Percentiles rank a stretch among this genome's conserved stretches.
Conservation (phyloP, 1,139 yeast genomes). For the Starmera stellimalicola region DNA sequence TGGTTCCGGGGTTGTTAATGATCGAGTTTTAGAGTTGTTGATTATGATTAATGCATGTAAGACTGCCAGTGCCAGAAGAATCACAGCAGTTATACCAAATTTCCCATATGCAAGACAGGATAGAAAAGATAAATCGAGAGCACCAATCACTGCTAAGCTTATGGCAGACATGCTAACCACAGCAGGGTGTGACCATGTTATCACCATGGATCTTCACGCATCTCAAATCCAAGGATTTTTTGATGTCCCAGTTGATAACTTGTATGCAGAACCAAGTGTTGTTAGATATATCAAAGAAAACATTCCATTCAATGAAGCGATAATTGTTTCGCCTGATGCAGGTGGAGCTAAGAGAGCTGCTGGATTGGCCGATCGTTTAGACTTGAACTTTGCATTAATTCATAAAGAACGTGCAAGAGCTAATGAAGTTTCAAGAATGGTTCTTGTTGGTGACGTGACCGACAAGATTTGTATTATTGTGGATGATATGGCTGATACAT, state of each 20-base stretch:
- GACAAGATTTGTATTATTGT: conserved; percentile 83
- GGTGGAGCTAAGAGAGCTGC: conserved; percentile 99
- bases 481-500: conserved; percentile 98
- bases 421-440: conserved; percentile 91
- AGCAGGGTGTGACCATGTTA: conserved; percentile 95
- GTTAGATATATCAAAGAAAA: conserved; percentile 78
- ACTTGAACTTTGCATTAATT: conserved; percentile 87
- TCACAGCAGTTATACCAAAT: conserved; percentile 91
- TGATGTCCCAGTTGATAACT: conserved; percentile 90
- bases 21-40: conserved; percentile 75
- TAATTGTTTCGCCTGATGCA: conserved; percentile 94
- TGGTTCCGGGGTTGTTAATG: conserved; percentile 88
- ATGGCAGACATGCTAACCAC: conserved; percentile 93
- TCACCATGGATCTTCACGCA: conserved; percentile 96
- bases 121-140: conserved; percentile 90
- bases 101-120: conserved; percentile 98
- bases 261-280: conserved; percentile 93
- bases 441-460: conserved; percentile 89
- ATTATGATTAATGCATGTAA: conserved; percentile 94
- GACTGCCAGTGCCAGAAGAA: conserved; percentile 89
- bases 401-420: conserved; percentile 96
- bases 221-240: conserved; percentile 97
- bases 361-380: conserved; percentile 84
- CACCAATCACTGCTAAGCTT: conserved; percentile 94
- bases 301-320: conserved; percentile 58